A percentile compares a stretch with the other conserved stretches of the same genome.
These are phyloP conservation scores for Penicillium mononematosum DNA, from an alignment of 495 filamentous ascomycete species.

Conservation along the genomic window DNA sequence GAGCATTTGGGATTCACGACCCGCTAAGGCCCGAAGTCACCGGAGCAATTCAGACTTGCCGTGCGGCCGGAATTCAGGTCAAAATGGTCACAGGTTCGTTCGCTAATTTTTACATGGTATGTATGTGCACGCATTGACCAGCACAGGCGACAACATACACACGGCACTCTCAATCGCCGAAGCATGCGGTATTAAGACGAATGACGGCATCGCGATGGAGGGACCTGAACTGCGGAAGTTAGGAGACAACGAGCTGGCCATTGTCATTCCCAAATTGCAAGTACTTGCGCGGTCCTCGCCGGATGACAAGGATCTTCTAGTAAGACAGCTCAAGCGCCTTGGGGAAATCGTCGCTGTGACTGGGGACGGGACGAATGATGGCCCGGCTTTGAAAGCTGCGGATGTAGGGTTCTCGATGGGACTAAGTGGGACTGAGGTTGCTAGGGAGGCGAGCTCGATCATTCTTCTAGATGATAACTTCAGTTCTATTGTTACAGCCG, in stretches of 20 bases:
- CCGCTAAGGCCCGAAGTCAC: conserved; percentile 70
- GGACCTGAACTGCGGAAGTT: conserved; percentile 79
- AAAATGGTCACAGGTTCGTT: conserved; percentile 84
- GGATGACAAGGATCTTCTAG: conserved; percentile 84
- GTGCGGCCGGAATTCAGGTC: conserved; percentile 75
- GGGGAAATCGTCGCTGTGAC: conserved; percentile 85
- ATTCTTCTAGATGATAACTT: conserved; percentile 94
- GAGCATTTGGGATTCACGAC: conserved; percentile 66
- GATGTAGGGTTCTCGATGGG: conserved; percentile 95
- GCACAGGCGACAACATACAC: no score
- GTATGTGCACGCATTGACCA: no score
- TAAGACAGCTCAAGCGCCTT: conserved; percentile 67
- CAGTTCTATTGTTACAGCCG: conserved; percentile 79
- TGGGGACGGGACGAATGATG: conserved; percentile 91
- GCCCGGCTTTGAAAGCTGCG: conserved; percentile 77
- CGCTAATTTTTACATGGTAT: no score
- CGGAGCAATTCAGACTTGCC: conserved; percentile 70
- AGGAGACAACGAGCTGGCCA: conserved; percentile 65
- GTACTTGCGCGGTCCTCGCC: conserved; percentile 85
- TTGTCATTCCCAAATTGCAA: conserved; percentile 70
- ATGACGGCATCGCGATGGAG: conserved; percentile 75
- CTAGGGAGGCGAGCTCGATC: conserved; percentile 91
- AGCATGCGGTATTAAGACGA: conserved; percentile 68
- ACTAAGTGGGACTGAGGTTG: conserved; percentile 84
- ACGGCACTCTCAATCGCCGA: no score